Evolutionary conservation across 352 stramenopile species (phyloP), one percentile per base, ranked within the genome.

Genomic region (Phytophthora melonis): DNA sequence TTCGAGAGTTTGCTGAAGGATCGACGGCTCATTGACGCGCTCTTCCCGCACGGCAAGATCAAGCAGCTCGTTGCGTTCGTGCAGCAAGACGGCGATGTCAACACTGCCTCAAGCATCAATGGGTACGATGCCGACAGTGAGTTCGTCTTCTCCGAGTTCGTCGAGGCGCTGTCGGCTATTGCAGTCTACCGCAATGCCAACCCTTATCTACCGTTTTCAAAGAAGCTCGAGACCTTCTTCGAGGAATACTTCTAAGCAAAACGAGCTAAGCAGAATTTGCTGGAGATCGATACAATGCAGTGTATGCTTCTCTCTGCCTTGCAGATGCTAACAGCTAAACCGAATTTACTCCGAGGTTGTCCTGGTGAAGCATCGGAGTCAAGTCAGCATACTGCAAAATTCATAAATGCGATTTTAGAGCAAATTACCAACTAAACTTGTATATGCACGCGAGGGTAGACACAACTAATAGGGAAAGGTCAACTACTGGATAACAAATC

Each of bases 61-160:
- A 95, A 95, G 61, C 87, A 93, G 49, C 78, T 95, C n/a, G 84
- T 93, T 2, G 68, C 86, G 0, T 93, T 92, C 41, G 87, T 93
- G 7, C 87, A 93, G 39, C 88, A 95, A 78, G 86, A 93, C 59
- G 87, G 83, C 5, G 88, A 94, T 36, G 75, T 86, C 10, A 79
- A 67, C 16, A 60, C 75, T 0, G 64, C 73, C 1, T 81, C 82
- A 1, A 77, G 50, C 11, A 87, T 86, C 50, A 84, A 70, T 30
- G 79, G 83, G 10, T 81, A 86, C 61, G 85, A 93, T 53, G 75
- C 70, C 1, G 87, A 94, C 43, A 88, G 76, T 6, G 88, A 95
- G 62, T 91, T 95, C 68, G 86, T 94, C 4, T 95, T 93, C 57
- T 82, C 86, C 13, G 88, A 94, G 53, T 95, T 93, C 34, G 78